Base-by-base conservation (phyloP, 257 asterid genomes). In the Capsicum chinense region DNA sequence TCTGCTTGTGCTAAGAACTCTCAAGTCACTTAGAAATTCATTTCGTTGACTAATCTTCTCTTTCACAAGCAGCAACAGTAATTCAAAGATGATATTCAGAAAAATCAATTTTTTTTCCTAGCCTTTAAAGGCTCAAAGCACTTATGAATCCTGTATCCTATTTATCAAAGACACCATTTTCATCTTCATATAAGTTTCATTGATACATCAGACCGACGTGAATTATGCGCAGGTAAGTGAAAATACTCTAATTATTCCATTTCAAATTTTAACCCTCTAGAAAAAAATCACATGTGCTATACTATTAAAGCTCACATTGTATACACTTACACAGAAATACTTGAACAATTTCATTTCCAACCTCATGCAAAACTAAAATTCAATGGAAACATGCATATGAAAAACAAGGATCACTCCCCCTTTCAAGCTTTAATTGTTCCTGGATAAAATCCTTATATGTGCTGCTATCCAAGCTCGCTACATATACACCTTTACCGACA, bases 381-480 rank as follows among this genome's bases (percentile, higher is more conserved):
- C 54, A 37, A 37, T 37, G 78, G 39, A 6, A 15, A 68, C 54
- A 68, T 37, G 78, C 50, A 68, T 68, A 68, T 16, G 19, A 68
- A 68, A 39, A 68, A 7, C 78, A 37, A 68, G 78, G 52, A 68
- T 15, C 37, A 68, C 76, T 13, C 50, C 21, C 14, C 14, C 9
- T 39, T 68, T 68, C 78, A 68, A 68, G 21, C 78, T 68, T 14
- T 68, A 67, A 33, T 7, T 7, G 13, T 35, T 39, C 26, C 7
- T 15, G 54, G 78, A 68, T 8, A 8, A 68, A 39, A 52, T 50
- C 19, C 62, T 14, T 0, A 7, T 52, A 6, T 21, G 44, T 50
- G 60, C 81, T 70, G 39, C 81, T 44, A 37, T 37, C 39, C 78
- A 68, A 68, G 78, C 78, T 68, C 13, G 78, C 78, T 68, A 7